Evolutionary conservation across 768 basidiomycete species (phyloP), one percentile per base, ranked within the genome.

Genomic region (Lentinula sp.): DNA sequence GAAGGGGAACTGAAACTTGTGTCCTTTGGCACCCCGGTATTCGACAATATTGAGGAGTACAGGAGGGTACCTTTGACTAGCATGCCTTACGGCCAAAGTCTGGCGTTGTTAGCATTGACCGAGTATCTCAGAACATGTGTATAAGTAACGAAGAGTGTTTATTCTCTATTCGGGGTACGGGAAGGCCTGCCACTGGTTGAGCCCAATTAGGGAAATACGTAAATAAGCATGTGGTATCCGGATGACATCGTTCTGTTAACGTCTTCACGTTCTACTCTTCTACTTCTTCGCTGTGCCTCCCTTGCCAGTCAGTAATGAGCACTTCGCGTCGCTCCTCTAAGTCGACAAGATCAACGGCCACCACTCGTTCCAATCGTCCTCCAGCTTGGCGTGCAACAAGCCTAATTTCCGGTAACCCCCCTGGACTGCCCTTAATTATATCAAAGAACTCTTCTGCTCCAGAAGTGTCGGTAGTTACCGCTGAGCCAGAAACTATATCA

Each of bases 71-170:
- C 78, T n/a, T 70, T 82, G 65, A 84, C 82, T 23, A 77, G 78
- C 55, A 83, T 84, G 82, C 82, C 82, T 11, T 84, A 83, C 64
- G 82, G 83, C 13, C 81, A 83, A 65, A 80, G 79, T 61, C 69
- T 83, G 62, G 81, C 80, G 18, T 69, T 81, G 61, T 67, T 80
- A 37, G 80, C 80, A 15, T 68, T 82, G 63, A 80, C 80, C 15
- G 81, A 82, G 65, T 77, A 77, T 58, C 68, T 77, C 32, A 76
- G 76, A 68, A 76, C 72, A 23, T 73, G 76, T 61, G 58, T 78
- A 57, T 78, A 73, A 64, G 59, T 49, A 60, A n/a, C 53, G 57
- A 64, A 61, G 50, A 39, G 0, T 9, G 9, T 48, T 18, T 18
- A 16, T 10, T 18, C 43, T 48, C 6, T 48, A 48, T 23, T 8